Percentiles rank a stretch among this genome's conserved stretches.
Conservation (phyloP, 306 rosid species). For the Quercus alba region DNA sequence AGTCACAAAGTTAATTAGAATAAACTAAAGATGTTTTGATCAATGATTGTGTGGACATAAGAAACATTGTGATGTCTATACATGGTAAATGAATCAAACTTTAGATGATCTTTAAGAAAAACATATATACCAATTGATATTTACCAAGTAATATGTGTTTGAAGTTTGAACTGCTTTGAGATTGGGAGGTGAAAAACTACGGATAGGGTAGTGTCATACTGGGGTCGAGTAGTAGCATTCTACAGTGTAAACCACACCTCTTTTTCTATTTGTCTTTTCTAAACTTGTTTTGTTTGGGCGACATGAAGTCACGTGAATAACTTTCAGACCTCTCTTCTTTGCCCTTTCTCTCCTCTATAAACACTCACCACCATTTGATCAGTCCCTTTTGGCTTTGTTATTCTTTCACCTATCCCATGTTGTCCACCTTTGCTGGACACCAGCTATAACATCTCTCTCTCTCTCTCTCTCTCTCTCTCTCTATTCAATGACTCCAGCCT, state of each 20-base stretch:
- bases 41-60: too few species aligned
- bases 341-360: slow-evolving; percentile 23
- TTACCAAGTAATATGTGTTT: background rate
- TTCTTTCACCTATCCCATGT: slow-evolving; percentile 30
- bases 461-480: slow-evolving; percentile 14
- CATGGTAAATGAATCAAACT: too few species aligned
- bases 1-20: too few species aligned
- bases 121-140: background rate
- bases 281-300: slow-evolving; percentile 26
- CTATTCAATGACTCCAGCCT: slow-evolving; percentile 45
- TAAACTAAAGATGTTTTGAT: too few species aligned
- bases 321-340: slow-evolving; percentile 26
- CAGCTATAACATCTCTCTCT: background rate
- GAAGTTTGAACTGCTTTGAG: background rate
- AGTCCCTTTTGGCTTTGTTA: slow-evolving; percentile 16
- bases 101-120: background rate
- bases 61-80: too few species aligned
- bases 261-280: slow-evolving; percentile 49
- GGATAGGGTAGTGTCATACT: slow-evolving; percentile 39
- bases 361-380: slow-evolving; percentile 26
- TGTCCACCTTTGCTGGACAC: slow-evolving; percentile 31
- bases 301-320: slow-evolving; percentile 59
- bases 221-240: slow-evolving; percentile 51
- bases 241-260: slow-evolving; percentile 25
- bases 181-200: slow-evolving; percentile 17